Base-by-base conservation (phyloP, 495 filamentous ascomycete genomes). In the Talaromyces liani region DNA sequence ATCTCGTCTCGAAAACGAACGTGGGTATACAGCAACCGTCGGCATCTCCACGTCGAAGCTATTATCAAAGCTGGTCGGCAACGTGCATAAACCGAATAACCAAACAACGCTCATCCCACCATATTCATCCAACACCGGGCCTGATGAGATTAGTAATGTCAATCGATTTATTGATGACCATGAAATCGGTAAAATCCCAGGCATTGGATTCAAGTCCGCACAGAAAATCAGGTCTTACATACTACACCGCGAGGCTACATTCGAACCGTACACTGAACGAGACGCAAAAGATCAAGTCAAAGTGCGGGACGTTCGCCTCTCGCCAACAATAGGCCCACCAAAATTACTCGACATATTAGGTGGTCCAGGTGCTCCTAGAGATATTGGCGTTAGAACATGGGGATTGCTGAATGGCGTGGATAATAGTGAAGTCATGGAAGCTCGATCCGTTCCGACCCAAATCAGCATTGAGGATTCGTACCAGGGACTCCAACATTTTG, bases 401-500 rank as follows among this genome's bases (percentile, higher is more conserved):
- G 68, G 85, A 77, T 78, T 97, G 82, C 81, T 98, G 81, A 88
- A 97, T 86, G 76, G 79, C 36, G 75, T 80, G 58, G 82, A 83
- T 63, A 73, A 76, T 61, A 77, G 82, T 7, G 86, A 89, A 49
- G 91, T 98, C 18, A 80, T 83, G 20, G 81, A 86, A 65, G 89
- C 87, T 2, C 83, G 85, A 66, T 85, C 85, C 45, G 72, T 96
- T 14, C 93, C 93, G 0, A 86, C 85, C 12, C 92, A 96, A 72
- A 96, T 98, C 71, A 93, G 90, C 73, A 95, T 98, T 64, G 93
- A 98, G 70, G 91, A 98, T 71, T 91, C 90, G 5, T 98, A 94
- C 70, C 79, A 80, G 56, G 83, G 84, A 1, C 77, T 96, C 1
- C 82, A 87, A 65, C 84, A 79, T 0, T 65, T 88, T 51, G 72